Conservation (phyloP, 345 rosid genomes). For the Hibiscus syriacus region DNA sequence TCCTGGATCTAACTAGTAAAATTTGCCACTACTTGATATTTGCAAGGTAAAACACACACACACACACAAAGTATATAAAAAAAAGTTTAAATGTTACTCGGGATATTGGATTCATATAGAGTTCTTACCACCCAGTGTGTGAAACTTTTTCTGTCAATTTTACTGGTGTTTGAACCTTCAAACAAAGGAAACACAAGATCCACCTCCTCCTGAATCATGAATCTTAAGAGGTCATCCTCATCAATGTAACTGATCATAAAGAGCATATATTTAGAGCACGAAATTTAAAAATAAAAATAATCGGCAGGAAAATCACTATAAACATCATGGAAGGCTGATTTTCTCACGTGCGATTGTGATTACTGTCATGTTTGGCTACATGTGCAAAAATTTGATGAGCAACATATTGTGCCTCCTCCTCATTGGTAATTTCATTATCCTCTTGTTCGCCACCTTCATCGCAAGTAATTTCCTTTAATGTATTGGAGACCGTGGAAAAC, state of each 20-base stretch:
- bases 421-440: conserved; percentile 62
- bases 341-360: conserved; percentile 35
- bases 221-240: conserved; percentile 65
- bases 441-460: conserved; percentile 31
- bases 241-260: conserved; percentile 49
- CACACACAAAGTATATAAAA: too few relatives aligned
- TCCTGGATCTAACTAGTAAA: neutral
- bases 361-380: conserved; percentile 31
- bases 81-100: neutral
- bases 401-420: conserved; percentile 73
- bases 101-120: neutral
- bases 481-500: conserved; percentile 58
- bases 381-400: conserved; percentile 59
- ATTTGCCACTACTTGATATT: too few relatives aligned
- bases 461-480: conserved; percentile 47
- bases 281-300: neutral
- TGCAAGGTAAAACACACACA: too few relatives aligned
- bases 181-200: conserved; percentile 63
- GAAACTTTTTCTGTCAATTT: conserved; percentile 52
- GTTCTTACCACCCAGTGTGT: conserved; percentile 74
- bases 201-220: conserved; percentile 87
- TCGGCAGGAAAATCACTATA: neutral
- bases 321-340: neutral
- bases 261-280: conserved; percentile 5
- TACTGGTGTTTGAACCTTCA: conserved; percentile 48